Evolutionary conservation across 2,329 filamentous ascomycete species (phyloP).

Genomic region (Talaromyces sp.): DNA sequence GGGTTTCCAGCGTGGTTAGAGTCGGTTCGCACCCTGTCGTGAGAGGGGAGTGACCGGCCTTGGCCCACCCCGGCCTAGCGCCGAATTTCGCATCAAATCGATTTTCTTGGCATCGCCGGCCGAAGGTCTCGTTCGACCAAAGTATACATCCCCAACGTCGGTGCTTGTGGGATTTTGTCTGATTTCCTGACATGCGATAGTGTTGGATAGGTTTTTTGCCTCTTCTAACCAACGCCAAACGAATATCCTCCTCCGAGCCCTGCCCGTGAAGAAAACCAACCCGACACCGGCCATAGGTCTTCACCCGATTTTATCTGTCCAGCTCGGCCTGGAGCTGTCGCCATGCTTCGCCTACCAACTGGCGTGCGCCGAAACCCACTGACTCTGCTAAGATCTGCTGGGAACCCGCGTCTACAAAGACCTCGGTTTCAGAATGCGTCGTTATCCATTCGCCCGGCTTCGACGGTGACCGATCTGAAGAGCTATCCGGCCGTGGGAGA

Average conservation of each 20-base stretch:
- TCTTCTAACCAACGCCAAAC: neutral
- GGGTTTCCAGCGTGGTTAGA: constrained; percentile 8
- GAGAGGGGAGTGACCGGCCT: constrained; percentile 20
- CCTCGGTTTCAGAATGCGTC: constrained; percentile 14
- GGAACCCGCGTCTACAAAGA: constrained; percentile 16
- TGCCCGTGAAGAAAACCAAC: neutral
- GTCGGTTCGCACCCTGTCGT: constrained; percentile 23
- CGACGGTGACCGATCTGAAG: constrained; percentile 70
- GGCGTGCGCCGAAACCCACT: constrained; percentile 22
- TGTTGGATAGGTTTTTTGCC: neutral
- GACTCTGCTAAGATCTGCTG: constrained; percentile 17
- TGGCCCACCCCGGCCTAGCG: constrained; percentile 20
- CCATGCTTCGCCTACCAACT: constrained; percentile 30
- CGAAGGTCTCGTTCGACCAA: neutral
- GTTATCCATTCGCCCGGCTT: constrained; percentile 23
- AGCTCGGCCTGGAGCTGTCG: constrained; percentile 10
- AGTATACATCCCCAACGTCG: neutral
- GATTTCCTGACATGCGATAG: neutral
- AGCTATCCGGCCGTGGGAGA: constrained; percentile 74
- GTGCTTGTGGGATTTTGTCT: neutral
- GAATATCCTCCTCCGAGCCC: neutral
- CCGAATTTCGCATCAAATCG: constrained; percentile 12
- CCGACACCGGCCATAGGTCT: neutral
- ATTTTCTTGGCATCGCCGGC: constrained; percentile 18
- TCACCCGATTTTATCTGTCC: neutral